phyloP scores from a whole-genome alignment of 1,284 basidiomycete genomes.

The Pisolithus thermaeus region DNA sequence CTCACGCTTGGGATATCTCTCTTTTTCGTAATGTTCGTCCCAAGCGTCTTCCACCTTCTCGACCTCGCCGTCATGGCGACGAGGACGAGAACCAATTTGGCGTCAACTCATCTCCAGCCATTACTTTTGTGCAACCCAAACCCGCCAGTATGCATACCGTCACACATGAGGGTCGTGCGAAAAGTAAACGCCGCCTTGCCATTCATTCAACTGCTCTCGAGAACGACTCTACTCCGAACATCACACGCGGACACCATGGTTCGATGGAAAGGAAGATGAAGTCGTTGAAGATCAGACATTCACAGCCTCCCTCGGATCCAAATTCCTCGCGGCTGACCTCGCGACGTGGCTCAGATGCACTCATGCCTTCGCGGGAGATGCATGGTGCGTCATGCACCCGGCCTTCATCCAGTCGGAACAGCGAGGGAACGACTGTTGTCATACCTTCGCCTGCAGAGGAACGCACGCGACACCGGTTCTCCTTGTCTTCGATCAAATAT shows the following conservation, averaged over 20 bases:
- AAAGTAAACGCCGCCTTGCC: slow-evolving; percentile 15
- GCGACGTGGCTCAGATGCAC: slow-evolving; percentile 16
- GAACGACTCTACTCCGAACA: slow-evolving; percentile 19
- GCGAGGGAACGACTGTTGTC: slow-evolving; percentile 14
- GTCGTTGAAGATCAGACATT: slow-evolving; percentile 11
- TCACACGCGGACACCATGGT: slow-evolving; percentile 24
- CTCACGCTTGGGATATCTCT: slow-evolving; percentile 40
- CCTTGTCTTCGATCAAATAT: slow-evolving; percentile 20
- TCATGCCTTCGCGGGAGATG: slow-evolving; percentile 10
- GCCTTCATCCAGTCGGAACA: slow-evolving; percentile 20
- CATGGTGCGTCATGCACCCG: slow-evolving; percentile 16
- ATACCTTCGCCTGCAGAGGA: slow-evolving; percentile 14
- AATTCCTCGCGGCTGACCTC: neutral
- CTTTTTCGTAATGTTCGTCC: slow-evolving; percentile 40
- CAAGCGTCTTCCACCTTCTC: slow-evolving; percentile 32
- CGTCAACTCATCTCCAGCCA: slow-evolving; percentile 24
- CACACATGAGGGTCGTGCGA: slow-evolving; percentile 12
- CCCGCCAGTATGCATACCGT: slow-evolving; percentile 8
- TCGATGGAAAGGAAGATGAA: slow-evolving; percentile 33
- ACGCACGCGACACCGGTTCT: slow-evolving; percentile 24
- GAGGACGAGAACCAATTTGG: slow-evolving; percentile 27
- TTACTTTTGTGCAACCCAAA: slow-evolving; percentile 18
- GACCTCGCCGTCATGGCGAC: slow-evolving; percentile 16
- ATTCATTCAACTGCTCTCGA: slow-evolving; percentile 12
- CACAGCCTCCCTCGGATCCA: neutral